Evolutionary conservation across 2,329 filamentous ascomycete species (phyloP).

Genomic region (Colletotrichum musae): DNA sequence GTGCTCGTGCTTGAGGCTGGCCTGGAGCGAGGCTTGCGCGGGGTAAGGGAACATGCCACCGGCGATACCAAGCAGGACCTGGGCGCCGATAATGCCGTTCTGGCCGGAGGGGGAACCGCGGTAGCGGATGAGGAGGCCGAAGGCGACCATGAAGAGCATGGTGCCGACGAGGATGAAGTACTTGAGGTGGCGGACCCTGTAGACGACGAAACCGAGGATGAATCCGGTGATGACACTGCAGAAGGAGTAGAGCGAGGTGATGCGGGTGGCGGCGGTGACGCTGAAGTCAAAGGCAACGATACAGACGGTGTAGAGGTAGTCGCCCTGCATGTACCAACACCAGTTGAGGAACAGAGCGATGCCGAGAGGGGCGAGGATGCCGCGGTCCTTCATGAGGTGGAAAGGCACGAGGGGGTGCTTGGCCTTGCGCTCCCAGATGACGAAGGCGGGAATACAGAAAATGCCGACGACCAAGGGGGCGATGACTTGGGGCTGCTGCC

Average conservation of each 20-base stretch:
- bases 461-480: slow-evolving; percentile 62
- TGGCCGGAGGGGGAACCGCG: slow-evolving; percentile 67
- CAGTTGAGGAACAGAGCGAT: slow-evolving; percentile 71
- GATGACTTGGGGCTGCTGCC: slow-evolving; percentile 57
- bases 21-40: slow-evolving; percentile 61
- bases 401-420: slow-evolving; percentile 73
- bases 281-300: slow-evolving; percentile 73
- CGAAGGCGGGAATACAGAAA: slow-evolving; percentile 64
- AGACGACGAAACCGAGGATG: slow-evolving; percentile 70
- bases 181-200: slow-evolving; percentile 72
- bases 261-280: slow-evolving; percentile 69
- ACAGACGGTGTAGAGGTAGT: slow-evolving; percentile 76
- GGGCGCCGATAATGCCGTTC: slow-evolving; percentile 73
- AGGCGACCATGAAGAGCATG: slow-evolving; percentile 74
- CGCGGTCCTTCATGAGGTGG: slow-evolving; percentile 72
- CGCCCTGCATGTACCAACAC: slow-evolving; percentile 74
- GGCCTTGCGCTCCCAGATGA: slow-evolving; percentile 63
- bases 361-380: slow-evolving; percentile 74
- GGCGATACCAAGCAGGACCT: slow-evolving; percentile 74
- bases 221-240: slow-evolving; percentile 71
- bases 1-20: slow-evolving; percentile 62
- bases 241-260: slow-evolving; percentile 72
- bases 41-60: slow-evolving; percentile 73
- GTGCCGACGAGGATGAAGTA: slow-evolving; percentile 75
- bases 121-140: slow-evolving; percentile 74